Evolutionary conservation across 495 filamentous ascomycete species (phyloP).

Genomic region (Penicillium malachiteum): DNA sequence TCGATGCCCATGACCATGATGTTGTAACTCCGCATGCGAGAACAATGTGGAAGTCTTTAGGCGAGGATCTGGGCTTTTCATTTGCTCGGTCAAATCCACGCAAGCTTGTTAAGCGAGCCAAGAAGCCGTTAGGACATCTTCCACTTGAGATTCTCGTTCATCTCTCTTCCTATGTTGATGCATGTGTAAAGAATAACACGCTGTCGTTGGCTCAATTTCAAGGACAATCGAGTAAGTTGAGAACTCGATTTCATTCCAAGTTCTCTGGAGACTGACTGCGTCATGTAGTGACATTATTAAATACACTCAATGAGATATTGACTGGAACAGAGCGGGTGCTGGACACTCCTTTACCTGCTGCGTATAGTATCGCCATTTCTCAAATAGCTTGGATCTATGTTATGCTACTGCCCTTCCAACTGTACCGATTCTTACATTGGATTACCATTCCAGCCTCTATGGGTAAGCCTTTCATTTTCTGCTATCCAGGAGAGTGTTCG

Average conservation of each 20-base stretch:
- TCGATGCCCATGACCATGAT: constrained; percentile 57
- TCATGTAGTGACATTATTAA: constrained; percentile 33
- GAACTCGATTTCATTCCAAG: neutral
- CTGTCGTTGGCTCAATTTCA: constrained; percentile 49
- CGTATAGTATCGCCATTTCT: constrained; percentile 80
- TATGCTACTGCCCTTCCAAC: constrained; percentile 79
- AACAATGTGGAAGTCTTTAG: constrained; percentile 58
- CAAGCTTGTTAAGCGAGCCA: constrained; percentile 66
- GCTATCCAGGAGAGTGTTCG: neutral
- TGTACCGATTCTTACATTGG: constrained; percentile 61
- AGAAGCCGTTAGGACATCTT: constrained; percentile 67
- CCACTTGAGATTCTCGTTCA: constrained; percentile 77
- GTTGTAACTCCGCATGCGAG: constrained; percentile 41
- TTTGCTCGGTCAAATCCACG: constrained; percentile 72
- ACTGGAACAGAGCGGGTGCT: constrained; percentile 77
- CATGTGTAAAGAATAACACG: constrained; percentile 53
- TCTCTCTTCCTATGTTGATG: constrained; percentile 64
- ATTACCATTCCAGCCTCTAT: constrained; percentile 84
- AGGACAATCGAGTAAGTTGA: constrained; percentile 40
- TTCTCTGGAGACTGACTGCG: neutral
- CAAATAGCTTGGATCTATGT: constrained; percentile 91
- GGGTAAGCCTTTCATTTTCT: constrained; percentile 35
- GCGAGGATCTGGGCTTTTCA: constrained; percentile 69
- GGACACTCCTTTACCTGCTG: constrained; percentile 79
- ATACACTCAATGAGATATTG: constrained; percentile 68